Evolutionary conservation across 2,329 filamentous ascomycete genomes (phyloP).

Genomic region (Pseudogymnoascus sp.): DNA sequence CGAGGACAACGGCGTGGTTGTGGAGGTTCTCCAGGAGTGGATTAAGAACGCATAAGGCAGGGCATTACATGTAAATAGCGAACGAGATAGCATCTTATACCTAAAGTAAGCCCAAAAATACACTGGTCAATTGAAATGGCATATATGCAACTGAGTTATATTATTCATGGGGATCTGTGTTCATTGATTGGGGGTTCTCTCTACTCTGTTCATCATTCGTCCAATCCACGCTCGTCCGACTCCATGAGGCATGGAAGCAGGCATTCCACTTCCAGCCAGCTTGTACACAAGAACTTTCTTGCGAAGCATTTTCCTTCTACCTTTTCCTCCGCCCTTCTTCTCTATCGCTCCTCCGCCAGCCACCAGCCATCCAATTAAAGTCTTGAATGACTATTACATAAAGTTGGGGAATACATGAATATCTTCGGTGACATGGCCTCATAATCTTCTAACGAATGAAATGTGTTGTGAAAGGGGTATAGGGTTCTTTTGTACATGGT

Average conservation of each 20-base stretch:
- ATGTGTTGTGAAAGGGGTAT: conserved; percentile 11
- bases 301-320: conserved; percentile 1
- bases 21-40: conserved; percentile 56
- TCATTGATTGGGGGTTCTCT: conserved; percentile 10
- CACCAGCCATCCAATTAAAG: conserved; percentile 13
- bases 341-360: conserved; percentile 9
- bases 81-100: background rate
- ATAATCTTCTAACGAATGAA: conserved; percentile 10
- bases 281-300: conserved; percentile 9
- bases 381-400: conserved; percentile 13
- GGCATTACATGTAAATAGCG: background rate
- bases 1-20: conserved; percentile 69
- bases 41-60: background rate
- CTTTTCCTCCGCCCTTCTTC: background rate
- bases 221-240: conserved; percentile 9
- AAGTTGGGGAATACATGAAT: conserved; percentile 14
- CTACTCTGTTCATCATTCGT: conserved; percentile 9
- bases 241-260: background rate
- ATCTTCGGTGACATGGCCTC: conserved; percentile 14
- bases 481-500: conserved; percentile 10
- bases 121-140: background rate
- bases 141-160: background rate
- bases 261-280: background rate
- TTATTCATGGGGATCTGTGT: conserved; percentile 9
- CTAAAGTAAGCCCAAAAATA: background rate